Percentiles rank a stretch among this genome's conserved stretches.
These are phyloP conservation scores for Lasiodiplodia sp. DNA, from an alignment of 2,329 filamentous ascomycete species.

Conservation along the genomic window DNA sequence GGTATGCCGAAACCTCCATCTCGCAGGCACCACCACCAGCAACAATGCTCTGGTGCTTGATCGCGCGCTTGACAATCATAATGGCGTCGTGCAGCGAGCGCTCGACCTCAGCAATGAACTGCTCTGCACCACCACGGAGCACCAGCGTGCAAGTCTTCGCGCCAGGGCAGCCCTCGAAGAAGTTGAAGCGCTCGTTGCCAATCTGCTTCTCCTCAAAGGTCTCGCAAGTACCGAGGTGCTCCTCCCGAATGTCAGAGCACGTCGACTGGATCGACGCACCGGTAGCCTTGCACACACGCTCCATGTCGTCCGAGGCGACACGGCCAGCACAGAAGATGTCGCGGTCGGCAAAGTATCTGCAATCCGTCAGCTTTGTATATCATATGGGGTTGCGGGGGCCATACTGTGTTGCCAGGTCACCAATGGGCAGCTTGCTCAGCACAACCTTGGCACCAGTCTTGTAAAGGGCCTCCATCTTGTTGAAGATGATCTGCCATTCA, in stretches of 20 bases:
- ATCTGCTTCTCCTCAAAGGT: conserved; percentile 95
- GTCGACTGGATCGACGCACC: conserved; percentile 45
- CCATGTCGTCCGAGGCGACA: conserved; percentile 89
- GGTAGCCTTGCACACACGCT: conserved; percentile 93
- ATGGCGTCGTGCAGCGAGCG: conserved; percentile 97
- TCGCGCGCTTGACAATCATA: conserved; percentile 99
- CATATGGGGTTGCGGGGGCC: conserved; percentile 32
- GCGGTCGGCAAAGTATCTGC: conserved; percentile 87
- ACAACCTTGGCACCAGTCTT: conserved; percentile 97
- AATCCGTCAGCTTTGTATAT: conserved; percentile 5
- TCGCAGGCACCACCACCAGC: conserved; percentile 93
- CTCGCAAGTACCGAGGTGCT: conserved; percentile 91
- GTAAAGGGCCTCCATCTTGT: conserved; percentile 95
- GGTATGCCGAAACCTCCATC: conserved; percentile 95
- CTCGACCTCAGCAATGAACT: conserved; percentile 99
- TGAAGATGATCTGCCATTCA: conserved; percentile 99
- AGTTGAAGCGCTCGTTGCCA: conserved; percentile 96
- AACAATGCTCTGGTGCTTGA: conserved; percentile 93
- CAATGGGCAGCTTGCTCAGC: conserved; percentile 95
- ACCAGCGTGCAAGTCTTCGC: conserved; percentile 97
- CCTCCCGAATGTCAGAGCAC: conserved; percentile 48
- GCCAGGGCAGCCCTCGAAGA: conserved; percentile 94
- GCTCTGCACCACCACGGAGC: conserved; percentile 93
- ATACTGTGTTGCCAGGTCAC: conserved; percentile 91
- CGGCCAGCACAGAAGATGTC: conserved; percentile 98